Percentiles rank a stretch among this genome's conserved stretches.
phyloP scores from a whole-genome alignment of 1,139 yeast species.

The Geotrichum candidum region DNA sequence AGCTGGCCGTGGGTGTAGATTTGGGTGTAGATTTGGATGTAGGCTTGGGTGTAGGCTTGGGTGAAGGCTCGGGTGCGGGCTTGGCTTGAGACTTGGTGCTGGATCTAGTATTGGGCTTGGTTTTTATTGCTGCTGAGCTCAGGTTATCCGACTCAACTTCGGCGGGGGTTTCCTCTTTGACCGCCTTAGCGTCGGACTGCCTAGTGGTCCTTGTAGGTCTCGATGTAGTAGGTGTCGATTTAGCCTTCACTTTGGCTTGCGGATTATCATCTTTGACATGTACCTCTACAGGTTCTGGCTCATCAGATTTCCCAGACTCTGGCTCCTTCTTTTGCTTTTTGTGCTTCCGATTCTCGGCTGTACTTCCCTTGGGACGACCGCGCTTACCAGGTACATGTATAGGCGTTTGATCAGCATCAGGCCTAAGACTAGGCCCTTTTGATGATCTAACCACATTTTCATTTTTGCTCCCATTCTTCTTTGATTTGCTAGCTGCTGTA shows the following conservation, averaged over 20 bases:
- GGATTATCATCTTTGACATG: no score
- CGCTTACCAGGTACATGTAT: not conserved
- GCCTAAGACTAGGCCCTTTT: not conserved
- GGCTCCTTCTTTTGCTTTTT: not conserved
- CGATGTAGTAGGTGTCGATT: not conserved
- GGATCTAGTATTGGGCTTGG: not conserved
- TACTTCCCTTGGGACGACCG: not conserved
- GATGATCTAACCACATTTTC: not conserved
- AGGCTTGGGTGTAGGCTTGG: not conserved
- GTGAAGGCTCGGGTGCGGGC: no score
- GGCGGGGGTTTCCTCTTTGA: not conserved
- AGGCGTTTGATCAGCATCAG: not conserved
- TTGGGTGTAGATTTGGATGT: not conserved
- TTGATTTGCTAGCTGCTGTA: not conserved
- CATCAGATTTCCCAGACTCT: not conserved
- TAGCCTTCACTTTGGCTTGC: not conserved
- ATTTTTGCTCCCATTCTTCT: no score
- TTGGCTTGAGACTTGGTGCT: not conserved
- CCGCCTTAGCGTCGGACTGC: no score
- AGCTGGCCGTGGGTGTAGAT: not conserved
- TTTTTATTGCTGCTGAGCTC: not conserved
- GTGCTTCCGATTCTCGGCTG: not conserved
- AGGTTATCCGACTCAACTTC: not conserved
- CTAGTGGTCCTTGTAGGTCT: no score
- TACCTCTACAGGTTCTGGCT: no score